Evolutionary conservation across 2,329 filamentous ascomycete species (phyloP), one percentile per base, ranked within the genome.

Genomic region (Penicillium psychrosexuale): DNA sequence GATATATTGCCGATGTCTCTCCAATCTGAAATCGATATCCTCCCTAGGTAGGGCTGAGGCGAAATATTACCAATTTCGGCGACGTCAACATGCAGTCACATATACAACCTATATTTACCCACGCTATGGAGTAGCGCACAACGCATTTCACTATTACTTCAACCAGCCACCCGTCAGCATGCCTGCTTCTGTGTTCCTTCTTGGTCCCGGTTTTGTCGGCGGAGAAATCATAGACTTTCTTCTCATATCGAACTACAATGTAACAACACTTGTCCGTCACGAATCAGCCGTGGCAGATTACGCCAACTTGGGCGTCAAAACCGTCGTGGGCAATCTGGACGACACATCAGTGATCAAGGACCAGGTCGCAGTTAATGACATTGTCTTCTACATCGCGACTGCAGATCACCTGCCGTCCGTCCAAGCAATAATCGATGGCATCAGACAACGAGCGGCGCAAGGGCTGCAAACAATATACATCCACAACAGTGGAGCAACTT

Each of bases 351-450:
- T 53, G 13, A 53, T 53, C 27, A 49, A 12, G 11, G n/a, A 19
- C 1, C 75, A 80, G 57, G 69, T 67, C 13, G 61, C 67, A 1
- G 58, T 75, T 15, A 77, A 70, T 57, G 78, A 81, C 47, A 74
- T 79, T 8, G 66, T 77, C 36, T 68, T 82, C 51, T 78, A 81
- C 64, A 79, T 75, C 8, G 79, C 79, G 12, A 79, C 77, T 4
- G 77, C 78, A 4, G 78, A 81, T 64, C 72, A 81, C 54, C 63
- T 77, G 17, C 74, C 76, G 11, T 77, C 73, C 12, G 78, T 71
- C 1, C 59, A 77, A 59, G 76, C 78, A 15, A 69, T 82, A 12
- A 63, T 81, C 4, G 70, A 73, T 9, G 79, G 77, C 7, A 62
- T 81, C 47, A 60, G 70, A 45, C 60, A 72, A 50, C 72, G 77